Percentiles rank a stretch among this genome's conserved stretches.
Conservation (phyloP, 306 rosid genomes). For the Rosa persica region DNA sequence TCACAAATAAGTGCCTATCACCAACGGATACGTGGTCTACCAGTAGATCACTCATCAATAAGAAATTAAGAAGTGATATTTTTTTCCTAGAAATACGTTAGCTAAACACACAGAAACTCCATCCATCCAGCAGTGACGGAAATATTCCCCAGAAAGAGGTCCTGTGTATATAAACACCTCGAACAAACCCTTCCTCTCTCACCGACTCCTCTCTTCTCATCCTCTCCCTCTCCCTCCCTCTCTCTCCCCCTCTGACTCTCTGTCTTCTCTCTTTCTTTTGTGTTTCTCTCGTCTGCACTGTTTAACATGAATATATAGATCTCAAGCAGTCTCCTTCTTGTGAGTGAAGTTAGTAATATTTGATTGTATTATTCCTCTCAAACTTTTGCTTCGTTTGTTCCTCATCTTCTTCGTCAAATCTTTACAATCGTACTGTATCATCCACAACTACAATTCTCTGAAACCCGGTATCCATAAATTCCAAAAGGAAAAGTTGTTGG, state of each 20-base stretch:
- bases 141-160: slow-evolving; percentile 13
- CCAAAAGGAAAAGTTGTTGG: slow-evolving; percentile 20
- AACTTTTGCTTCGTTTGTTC: not conserved
- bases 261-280: not conserved
- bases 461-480: slow-evolving; percentile 29
- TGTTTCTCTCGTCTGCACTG: not conserved
- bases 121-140: not conserved
- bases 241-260: slow-evolving; percentile 3
- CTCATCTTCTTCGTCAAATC: not conserved
- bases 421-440: not conserved
- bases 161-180: slow-evolving; percentile 42
- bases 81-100: not conserved
- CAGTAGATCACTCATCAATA: not conserved
- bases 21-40: not conserved
- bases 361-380: not conserved
- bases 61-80: not conserved
- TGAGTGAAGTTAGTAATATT: not conserved
- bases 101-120: slow-evolving; percentile 15
- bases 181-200: slow-evolving; percentile 22
- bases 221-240: slow-evolving; percentile 3
- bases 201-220: slow-evolving; percentile 10
- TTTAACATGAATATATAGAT: not conserved
- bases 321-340: not conserved
- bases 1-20: not conserved
- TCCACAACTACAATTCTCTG: not conserved